phyloP scores from a whole-genome alignment of 2,329 filamentous ascomycete species.

The Verruconis gallopava region DNA sequence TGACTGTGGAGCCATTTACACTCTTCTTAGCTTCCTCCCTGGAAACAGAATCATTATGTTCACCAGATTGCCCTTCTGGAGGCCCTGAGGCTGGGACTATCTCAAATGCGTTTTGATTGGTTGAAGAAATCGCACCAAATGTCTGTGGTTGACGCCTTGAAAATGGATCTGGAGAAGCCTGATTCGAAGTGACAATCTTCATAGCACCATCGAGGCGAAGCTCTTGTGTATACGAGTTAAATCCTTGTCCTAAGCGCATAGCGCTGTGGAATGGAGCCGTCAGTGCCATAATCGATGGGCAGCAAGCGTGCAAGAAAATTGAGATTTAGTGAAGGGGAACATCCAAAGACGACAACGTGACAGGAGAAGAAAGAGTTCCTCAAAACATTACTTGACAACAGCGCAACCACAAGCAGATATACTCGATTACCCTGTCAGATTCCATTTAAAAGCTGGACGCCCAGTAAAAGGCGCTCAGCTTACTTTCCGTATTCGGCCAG shows the following conservation, averaged over 20 bases:
- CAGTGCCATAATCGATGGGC: no score
- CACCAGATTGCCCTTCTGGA: no score
- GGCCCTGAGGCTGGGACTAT: background rate
- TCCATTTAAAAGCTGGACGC: no score
- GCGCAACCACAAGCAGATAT: no score
- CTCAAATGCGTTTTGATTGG: background rate
- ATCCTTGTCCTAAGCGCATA: slow-evolving; percentile 20
- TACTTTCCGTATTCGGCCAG: background rate
- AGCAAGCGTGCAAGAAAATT: no score
- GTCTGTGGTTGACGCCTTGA: background rate
- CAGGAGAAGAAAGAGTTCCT: no score
- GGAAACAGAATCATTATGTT: no score
- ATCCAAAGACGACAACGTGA: no score
- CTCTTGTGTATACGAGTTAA: slow-evolving; percentile 29
- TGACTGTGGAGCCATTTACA: background rate
- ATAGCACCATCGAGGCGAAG: slow-evolving; percentile 27
- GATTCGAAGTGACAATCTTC: slow-evolving; percentile 14
- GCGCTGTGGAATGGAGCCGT: background rate
- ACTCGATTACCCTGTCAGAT: no score
- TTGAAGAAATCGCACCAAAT: background rate
- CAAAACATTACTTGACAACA: no score
- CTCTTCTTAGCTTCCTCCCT: background rate
- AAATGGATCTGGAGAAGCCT: background rate
- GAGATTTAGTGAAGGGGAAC: no score
- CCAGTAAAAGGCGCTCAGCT: background rate